Conservation (phyloP, 2,329 filamentous ascomycete genomes). For the Talaromyces sp. region DNA sequence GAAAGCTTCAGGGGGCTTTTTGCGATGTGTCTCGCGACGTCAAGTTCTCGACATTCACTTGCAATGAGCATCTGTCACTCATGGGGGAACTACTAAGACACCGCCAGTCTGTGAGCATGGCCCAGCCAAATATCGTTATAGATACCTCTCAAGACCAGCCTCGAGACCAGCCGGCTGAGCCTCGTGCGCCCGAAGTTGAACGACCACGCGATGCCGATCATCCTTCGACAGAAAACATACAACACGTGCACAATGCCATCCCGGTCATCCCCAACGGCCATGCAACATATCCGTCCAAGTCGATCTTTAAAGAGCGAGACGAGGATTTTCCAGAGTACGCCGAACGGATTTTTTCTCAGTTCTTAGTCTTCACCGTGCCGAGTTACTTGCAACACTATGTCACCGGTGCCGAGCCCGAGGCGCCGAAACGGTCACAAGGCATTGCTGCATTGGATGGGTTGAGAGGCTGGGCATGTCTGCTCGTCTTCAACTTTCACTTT, state of each 20-base stretch:
- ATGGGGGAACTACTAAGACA: slow-evolving; percentile 8
- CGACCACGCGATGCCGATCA: slow-evolving; percentile 1
- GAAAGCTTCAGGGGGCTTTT: not conserved
- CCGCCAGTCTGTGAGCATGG: slow-evolving; percentile 5
- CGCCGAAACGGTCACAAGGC: slow-evolving; percentile 27
- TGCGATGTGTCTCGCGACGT: not conserved
- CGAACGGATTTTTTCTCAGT: slow-evolving; percentile 12
- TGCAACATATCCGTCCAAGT: not conserved
- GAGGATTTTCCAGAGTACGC: slow-evolving; percentile 8
- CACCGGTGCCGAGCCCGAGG: slow-evolving; percentile 23
- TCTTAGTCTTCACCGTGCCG: slow-evolving; percentile 28
- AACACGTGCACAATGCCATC: slow-evolving; percentile 1
- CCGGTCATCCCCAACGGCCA: not conserved
- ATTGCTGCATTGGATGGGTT: slow-evolving; percentile 39
- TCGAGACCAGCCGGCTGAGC: slow-evolving; percentile 8
- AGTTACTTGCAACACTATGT: slow-evolving; percentile 29
- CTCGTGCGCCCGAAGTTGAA: slow-evolving; percentile 5
- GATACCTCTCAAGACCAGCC: slow-evolving; percentile 6
- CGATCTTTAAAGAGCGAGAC: slow-evolving; percentile 5
- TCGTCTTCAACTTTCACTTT: slow-evolving; percentile 44
- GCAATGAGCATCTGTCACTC: not conserved
- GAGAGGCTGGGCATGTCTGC: slow-evolving; percentile 39
- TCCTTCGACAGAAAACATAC: not conserved
- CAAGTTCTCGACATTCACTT: not conserved
- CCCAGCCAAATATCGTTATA: slow-evolving; percentile 5